Conservation (phyloP, 2,329 filamentous ascomycete species). For the Sphaerulina musiva region DNA sequence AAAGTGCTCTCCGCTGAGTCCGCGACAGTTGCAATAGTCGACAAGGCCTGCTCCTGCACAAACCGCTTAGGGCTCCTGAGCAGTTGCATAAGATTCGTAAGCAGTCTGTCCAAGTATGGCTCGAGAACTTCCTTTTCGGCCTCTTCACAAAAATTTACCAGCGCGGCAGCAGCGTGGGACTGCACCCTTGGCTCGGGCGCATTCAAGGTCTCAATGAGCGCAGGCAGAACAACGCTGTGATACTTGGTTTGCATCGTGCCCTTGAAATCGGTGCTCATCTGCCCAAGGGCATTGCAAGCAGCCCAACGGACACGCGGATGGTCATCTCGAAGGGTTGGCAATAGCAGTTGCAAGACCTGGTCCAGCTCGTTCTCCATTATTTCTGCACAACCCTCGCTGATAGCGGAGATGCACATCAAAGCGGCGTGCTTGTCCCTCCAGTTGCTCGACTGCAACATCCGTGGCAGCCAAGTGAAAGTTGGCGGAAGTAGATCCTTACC, state of each 20-base stretch:
- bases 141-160: constrained; percentile 99
- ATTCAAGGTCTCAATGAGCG: constrained; percentile 85
- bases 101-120: constrained; percentile 82
- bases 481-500: constrained; percentile 87
- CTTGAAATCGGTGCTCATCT: constrained; percentile 99
- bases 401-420: constrained; percentile 97
- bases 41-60: constrained; percentile 94
- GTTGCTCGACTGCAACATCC: constrained; percentile 92
- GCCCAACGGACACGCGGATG: constrained; percentile 95
- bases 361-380: constrained; percentile 92
- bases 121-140: constrained; percentile 87
- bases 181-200: constrained; percentile 90
- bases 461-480: constrained; percentile 92
- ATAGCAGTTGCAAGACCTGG: constrained; percentile 89
- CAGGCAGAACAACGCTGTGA: constrained; percentile 76
- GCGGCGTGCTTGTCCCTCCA: constrained; percentile 96
- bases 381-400: constrained; percentile 93
- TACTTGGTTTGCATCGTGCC: constrained; percentile 97
- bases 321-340: constrained; percentile 79
- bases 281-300: constrained; percentile 94
- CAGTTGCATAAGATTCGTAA: constrained; percentile 78
- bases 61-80: constrained; percentile 90
- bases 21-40: constrained; percentile 97
- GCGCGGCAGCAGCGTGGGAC: constrained; percentile 90
- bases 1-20: constrained; percentile 95